Evolutionary conservation across 441 rosid species (phyloP), one percentile per base, ranked within the genome.

Genomic region (Omphalea diandra): DNA sequence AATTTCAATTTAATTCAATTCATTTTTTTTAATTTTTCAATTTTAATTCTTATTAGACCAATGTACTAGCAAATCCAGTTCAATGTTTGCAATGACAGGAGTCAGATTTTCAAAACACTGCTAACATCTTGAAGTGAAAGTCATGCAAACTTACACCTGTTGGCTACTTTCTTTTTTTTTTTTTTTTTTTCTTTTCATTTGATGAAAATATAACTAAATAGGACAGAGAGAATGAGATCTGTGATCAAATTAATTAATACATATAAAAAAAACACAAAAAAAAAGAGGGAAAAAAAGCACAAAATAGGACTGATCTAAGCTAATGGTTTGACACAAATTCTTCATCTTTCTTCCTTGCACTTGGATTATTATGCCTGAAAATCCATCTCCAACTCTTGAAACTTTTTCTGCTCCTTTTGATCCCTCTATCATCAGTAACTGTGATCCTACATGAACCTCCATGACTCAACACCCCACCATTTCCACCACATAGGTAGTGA

Each of bases 311-410:
- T 57, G 43, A 36, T 18, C 61, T 75, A 69, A 63, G 63, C 72
- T 69, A 47, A 66, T 24, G 75, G 68, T 68, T 71, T 78, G 35
- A 75, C 73, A 53, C 77, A 71, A 80, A 67, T 31, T 79, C 84
- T 65, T 71, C 81, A 10, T 76, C 83, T 71, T 82, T 82, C 77
- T 79, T 85, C 79, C 67, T 78, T 22, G 82, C 53, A 74, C 52
- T 77, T 55, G 81, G 87, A 73, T 80, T 86, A 72, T 81, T 87
- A 65, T 84, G 87, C 82, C 88, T 80, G 85, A 95, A 93, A 44
- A 89, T 89, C 98, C 99, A 93, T 56, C 88, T 84, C 98, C 98
- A 95, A 17, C 98, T 96, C 77, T 82, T 93, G 84, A 95, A 93
- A 77, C 96, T 95, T 69, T 75, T 90, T 60, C 93, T 76, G 88